Conservation (phyloP, 805 yeast genomes). For the Alloascoidea africana region DNA sequence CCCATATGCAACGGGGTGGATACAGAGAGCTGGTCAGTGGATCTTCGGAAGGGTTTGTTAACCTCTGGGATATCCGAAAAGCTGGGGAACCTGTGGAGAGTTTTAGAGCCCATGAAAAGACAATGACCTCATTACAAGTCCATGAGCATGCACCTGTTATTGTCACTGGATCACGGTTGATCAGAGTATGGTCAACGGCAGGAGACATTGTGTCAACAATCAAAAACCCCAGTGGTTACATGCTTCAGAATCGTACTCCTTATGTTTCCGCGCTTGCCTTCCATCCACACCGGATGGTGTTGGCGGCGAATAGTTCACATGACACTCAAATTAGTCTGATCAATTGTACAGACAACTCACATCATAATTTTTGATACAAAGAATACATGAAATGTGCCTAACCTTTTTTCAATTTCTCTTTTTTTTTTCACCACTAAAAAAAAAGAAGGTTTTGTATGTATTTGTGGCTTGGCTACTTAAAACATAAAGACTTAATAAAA, state of each 20-base stretch:
- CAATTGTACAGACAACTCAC: constrained; percentile 25
- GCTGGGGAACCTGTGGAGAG: constrained; percentile 49
- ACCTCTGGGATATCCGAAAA: constrained; percentile 80
- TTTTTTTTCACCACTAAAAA: too few species aligned
- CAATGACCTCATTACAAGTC: constrained; percentile 55
- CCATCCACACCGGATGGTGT: constrained; percentile 91
- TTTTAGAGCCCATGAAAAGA: constrained; percentile 38
- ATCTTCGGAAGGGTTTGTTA: constrained; percentile 58
- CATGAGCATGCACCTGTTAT: constrained; percentile 96
- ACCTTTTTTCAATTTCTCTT: not conserved
- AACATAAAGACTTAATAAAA: too few species aligned
- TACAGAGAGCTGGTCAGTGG: constrained; percentile 81
- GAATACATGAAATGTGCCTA: not conserved
- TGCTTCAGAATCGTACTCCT: constrained; percentile 17
- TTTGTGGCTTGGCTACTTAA: too few species aligned
- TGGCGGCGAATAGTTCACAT: constrained; percentile 75
- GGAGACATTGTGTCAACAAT: constrained; percentile 61
- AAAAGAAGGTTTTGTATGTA: too few species aligned
- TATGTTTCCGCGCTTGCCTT: constrained; percentile 56
- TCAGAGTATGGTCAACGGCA: constrained; percentile 73
- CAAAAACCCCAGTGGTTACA: constrained; percentile 25
- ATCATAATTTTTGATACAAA: constrained; percentile 7
- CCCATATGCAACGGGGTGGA: constrained; percentile 96
- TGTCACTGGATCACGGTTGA: constrained; percentile 71
- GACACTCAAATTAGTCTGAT: constrained; percentile 58